Evolutionary conservation across 768 basidiomycete species (phyloP).

Genomic region (Mycena vitilis): DNA sequence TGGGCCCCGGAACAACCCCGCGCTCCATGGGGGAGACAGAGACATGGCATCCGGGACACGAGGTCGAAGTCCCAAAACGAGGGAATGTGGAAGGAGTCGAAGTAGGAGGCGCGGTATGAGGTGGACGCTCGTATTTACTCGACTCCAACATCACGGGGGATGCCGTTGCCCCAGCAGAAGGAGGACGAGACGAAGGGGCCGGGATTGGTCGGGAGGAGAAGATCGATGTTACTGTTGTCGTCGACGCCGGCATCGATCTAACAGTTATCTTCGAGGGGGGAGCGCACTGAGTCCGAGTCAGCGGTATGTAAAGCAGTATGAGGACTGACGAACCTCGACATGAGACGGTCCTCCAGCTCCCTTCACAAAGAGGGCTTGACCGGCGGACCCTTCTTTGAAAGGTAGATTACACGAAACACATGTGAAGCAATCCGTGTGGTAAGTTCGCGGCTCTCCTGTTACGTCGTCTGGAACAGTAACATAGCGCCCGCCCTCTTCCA

Average conservation of each 20-base stretch:
- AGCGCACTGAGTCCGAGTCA: slow-evolving; percentile 52
- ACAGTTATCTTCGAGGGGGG: slow-evolving; percentile 55
- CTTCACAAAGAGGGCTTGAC: slow-evolving; percentile 79
- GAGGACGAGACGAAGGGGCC: slow-evolving; percentile 9
- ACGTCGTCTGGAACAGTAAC: slow-evolving; percentile 75
- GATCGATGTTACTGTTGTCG: slow-evolving; percentile 19
- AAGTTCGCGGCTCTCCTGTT: slow-evolving; percentile 64
- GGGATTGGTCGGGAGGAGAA: slow-evolving; percentile 32
- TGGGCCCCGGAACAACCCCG: slow-evolving; percentile 88
- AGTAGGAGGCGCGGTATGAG: slow-evolving; percentile 50
- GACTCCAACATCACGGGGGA: slow-evolving; percentile 14
- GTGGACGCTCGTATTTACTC: slow-evolving; percentile 50
- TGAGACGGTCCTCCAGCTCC: slow-evolving; percentile 76
- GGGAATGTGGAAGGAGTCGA: slow-evolving; percentile 51
- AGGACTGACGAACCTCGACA: slow-evolving; percentile 56
- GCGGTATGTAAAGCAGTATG: neutral
- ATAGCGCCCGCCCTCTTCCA: slow-evolving; percentile 70
- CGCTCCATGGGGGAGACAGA: slow-evolving; percentile 85
- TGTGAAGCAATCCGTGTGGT: slow-evolving; percentile 82
- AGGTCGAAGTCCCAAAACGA: slow-evolving; percentile 69
- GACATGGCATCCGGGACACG: slow-evolving; percentile 81
- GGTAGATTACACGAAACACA: slow-evolving; percentile 73
- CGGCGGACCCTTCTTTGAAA: slow-evolving; percentile 71
- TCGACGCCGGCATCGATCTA: slow-evolving; percentile 19
- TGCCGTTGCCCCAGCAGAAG: slow-evolving; percentile 12